Percentiles rank a stretch among this genome's conserved stretches.
These are phyloP conservation scores for Coriaria nepalensis DNA, from an alignment of 306 rosid species.

Conservation along the genomic window DNA sequence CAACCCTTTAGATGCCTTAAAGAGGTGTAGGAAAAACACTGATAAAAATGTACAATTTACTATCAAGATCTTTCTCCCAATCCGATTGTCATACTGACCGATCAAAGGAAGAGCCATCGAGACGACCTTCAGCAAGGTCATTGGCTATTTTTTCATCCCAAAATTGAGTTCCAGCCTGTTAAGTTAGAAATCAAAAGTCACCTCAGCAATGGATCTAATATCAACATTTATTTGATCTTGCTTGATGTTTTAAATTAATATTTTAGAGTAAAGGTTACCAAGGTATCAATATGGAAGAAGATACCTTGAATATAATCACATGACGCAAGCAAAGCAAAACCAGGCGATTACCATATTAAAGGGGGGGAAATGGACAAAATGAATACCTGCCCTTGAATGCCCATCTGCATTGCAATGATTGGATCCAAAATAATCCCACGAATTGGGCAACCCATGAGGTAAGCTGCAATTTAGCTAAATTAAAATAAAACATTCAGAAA, in stretches of 20 bases:
- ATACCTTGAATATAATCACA: no score
- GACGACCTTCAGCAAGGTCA: constrained; percentile 69
- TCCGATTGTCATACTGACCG: constrained; percentile 35
- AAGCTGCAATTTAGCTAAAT: constrained; percentile 37
- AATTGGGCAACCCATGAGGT: constrained; percentile 89
- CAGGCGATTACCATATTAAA: no score
- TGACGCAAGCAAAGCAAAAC: no score
- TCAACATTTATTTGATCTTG: no score
- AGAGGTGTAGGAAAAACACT: not conserved
- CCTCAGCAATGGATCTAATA: no score
- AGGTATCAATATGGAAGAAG: no score
- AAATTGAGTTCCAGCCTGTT: constrained; percentile 94
- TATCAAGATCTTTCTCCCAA: not conserved
- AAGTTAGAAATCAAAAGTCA: constrained; percentile 3
- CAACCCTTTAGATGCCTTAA: no score
- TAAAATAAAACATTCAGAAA: no score
- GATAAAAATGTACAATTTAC: not conserved
- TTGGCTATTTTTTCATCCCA: constrained; percentile 95
- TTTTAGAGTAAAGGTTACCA: no score
- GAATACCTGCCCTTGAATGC: constrained; percentile 92
- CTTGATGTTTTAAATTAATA: no score
- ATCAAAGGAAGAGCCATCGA: constrained; percentile 79
- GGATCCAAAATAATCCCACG: constrained; percentile 94
- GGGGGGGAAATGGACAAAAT: constrained; percentile 12
- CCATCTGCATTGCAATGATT: constrained; percentile 91